Conservation (phyloP, 1,284 basidiomycete species). For the Farysia itapuensis region DNA sequence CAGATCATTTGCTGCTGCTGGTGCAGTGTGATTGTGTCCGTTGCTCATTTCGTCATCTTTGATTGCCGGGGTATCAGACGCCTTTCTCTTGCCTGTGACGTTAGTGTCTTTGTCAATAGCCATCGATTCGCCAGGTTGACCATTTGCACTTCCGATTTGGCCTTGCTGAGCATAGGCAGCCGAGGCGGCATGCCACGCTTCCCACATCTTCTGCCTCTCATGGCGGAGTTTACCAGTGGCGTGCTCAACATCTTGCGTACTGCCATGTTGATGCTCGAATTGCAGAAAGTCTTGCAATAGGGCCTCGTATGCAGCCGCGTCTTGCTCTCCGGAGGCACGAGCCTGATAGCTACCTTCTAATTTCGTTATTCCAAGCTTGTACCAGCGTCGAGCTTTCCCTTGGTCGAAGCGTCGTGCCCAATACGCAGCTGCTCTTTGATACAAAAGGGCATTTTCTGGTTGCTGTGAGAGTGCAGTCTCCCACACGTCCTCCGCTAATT, state of each 20-base stretch:
- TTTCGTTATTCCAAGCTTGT: constrained; percentile 28
- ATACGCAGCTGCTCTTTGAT: constrained; percentile 38
- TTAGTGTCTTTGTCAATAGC: constrained; percentile 7
- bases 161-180: constrained; percentile 5
- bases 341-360: constrained; percentile 11
- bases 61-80: constrained; percentile 12
- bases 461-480: constrained; percentile 37
- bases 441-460: constrained; percentile 29
- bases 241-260: constrained; percentile 70
- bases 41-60: constrained; percentile 5
- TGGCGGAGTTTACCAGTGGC: constrained; percentile 61
- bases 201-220: constrained; percentile 66
- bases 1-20: neutral
- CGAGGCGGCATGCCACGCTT: constrained; percentile 39
- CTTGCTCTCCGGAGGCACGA: constrained; percentile 1
- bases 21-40: neutral
- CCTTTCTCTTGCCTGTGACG: constrained; percentile 38
- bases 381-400: constrained; percentile 40
- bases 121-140: constrained; percentile 4
- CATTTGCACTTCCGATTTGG: constrained; percentile 1
- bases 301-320: constrained; percentile 63
- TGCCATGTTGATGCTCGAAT: constrained; percentile 83
- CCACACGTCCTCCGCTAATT: constrained; percentile 51
- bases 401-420: constrained; percentile 37
- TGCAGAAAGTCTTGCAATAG: constrained; percentile 82